A percentile compares a stretch with the other conserved stretches of the same genome.
Evolutionary conservation across 192 early-diverging fungal species (phyloP).

Genomic region (Coemansia umbellata): DNA sequence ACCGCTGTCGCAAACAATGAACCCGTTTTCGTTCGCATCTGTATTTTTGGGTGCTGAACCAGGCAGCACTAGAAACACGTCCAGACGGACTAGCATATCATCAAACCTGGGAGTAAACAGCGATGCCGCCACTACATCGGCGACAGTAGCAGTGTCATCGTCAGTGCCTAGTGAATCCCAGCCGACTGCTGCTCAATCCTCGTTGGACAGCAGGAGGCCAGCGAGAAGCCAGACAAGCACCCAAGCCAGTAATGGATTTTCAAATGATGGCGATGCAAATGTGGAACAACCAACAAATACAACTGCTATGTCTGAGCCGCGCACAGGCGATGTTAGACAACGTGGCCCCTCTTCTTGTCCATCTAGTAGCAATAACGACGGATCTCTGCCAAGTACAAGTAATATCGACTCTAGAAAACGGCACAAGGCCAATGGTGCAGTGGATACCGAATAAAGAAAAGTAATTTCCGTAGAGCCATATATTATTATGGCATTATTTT

Average conservation of each 20-base stretch:
- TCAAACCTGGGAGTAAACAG: slow-evolving; percentile 1
- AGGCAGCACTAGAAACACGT: slow-evolving; percentile 22
- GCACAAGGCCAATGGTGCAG: slow-evolving; percentile 10
- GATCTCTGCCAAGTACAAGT: background rate
- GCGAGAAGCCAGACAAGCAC: too few relatives aligned
- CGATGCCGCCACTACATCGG: background rate
- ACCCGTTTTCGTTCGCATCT: slow-evolving; percentile 24
- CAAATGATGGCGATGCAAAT: too few relatives aligned
- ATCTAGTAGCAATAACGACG: background rate
- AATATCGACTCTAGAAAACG: slow-evolving; percentile 15
- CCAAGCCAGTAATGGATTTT: too few relatives aligned
- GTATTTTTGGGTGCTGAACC: slow-evolving; percentile 25
- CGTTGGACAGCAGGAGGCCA: too few relatives aligned
- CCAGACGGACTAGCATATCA: slow-evolving; percentile 12
- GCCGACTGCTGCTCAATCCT: too few relatives aligned
- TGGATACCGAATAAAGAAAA: background rate
- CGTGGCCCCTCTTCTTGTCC: slow-evolving; percentile 4
- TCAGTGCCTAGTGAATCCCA: too few relatives aligned
- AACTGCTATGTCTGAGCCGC: too few relatives aligned
- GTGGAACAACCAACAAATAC: too few relatives aligned
- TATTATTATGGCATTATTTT: too few relatives aligned
- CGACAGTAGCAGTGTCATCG: background rate
- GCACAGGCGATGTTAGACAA: slow-evolving; percentile 15
- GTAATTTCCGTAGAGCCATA: too few relatives aligned
- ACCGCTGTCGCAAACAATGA: slow-evolving; percentile 8